phyloP scores from a whole-genome alignment of 345 rosid species.

The Eutrema yunnanense region DNA sequence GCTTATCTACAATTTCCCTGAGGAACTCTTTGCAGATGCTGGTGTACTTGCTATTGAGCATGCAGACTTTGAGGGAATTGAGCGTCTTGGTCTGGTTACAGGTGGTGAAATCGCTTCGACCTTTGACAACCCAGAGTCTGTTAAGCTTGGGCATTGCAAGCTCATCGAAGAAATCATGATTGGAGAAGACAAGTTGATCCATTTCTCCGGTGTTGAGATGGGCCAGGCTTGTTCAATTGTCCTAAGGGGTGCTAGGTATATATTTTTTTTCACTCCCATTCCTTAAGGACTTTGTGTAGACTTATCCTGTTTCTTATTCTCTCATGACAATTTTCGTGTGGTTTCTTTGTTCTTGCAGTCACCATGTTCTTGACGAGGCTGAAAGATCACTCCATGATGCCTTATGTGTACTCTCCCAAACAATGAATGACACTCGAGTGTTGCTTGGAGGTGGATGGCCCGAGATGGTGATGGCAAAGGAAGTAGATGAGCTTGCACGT shows the following conservation, averaged over 20 bases:
- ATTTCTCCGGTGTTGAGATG: constrained; percentile 92
- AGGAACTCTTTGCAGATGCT: constrained; percentile 95
- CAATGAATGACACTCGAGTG: constrained; percentile 86
- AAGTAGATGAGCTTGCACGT: constrained; percentile 89
- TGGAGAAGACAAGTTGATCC: constrained; percentile 97
- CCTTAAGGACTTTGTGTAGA: neutral
- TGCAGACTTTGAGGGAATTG: constrained; percentile 98
- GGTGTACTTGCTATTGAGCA: constrained; percentile 98
- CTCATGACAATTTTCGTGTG: neutral
- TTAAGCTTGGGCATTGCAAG: constrained; percentile 91
- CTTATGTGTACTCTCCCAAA: constrained; percentile 89
- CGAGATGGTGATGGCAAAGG: constrained; percentile 99
- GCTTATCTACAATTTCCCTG: constrained; percentile 95
- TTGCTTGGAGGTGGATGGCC: constrained; percentile 99
- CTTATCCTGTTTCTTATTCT: neutral
- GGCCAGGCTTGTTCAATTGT: constrained; percentile 98
- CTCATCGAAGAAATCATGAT: constrained; percentile 98
- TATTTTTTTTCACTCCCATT: neutral
- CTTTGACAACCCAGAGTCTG: constrained; percentile 97
- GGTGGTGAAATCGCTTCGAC: constrained; percentile 99
- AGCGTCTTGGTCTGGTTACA: constrained; percentile 86
- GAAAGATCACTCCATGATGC: constrained; percentile 98
- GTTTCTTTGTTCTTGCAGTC: constrained; percentile 42
- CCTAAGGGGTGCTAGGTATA: constrained; percentile 88
- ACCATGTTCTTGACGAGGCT: constrained; percentile 96